Evolutionary conservation across 2,329 filamentous ascomycete genomes (phyloP), one percentile per base, ranked within the genome.

Genomic region (Neonectria sp.): DNA sequence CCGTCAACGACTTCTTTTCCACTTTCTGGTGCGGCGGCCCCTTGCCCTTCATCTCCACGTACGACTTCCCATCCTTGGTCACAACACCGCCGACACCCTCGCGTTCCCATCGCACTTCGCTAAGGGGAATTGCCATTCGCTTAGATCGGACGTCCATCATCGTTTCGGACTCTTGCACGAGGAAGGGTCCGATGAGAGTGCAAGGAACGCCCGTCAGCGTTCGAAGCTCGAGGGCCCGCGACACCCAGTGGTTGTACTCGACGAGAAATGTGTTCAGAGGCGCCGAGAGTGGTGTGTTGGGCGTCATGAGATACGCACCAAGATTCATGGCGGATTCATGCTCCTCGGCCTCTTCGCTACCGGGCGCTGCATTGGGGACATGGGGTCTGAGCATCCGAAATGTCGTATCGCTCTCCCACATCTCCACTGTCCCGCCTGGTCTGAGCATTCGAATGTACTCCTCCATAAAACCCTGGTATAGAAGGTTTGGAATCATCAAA

Each of bases 401-500:
- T 13, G 92, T 88, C 77, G 95, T 90, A 80, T 98, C 95, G 6
- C 92, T 92, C 71, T 97, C 95, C 95, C 95, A 98, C 17, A 97
- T 86, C 78, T 98, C 95, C 29, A 98, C 77, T 2, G 90, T 89
- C 5, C 95, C 95, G 17, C 93, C 94, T 0, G 93, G 91, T 71
- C 88, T 90, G 40, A 97, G 84, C 13, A 97, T 82, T 21, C 95
- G 92, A 52, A 95, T 83, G 68, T 91, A 92, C 77, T 98, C 94
- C 71, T 93, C 92, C 65, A 90, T 84, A 29, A 89, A 79, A 5
- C 70, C 37, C 57, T 89, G 86, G 37, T 90, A 88, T 64, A 89
- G 84, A 51, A 88, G 82, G 29, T 88, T 88, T 8, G 92, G 85
- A n/a, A 89, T 82, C 25, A 84, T 88, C 70, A 96, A 85, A 60